Conservation (phyloP, 495 filamentous ascomycete genomes). For the Hypoxylon perforatum region DNA sequence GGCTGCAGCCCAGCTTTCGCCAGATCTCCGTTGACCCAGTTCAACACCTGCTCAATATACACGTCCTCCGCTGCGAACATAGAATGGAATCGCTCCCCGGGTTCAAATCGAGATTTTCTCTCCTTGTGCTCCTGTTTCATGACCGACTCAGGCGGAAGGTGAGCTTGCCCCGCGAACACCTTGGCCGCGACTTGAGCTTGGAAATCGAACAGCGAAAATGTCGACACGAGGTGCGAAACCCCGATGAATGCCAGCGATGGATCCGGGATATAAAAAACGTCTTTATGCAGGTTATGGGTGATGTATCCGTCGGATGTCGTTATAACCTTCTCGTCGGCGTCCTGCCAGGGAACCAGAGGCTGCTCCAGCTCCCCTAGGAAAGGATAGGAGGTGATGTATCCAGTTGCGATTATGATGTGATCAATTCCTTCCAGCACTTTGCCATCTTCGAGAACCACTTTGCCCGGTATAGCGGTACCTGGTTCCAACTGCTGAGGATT, state of each 20-base stretch:
- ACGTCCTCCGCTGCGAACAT: conserved; percentile 36
- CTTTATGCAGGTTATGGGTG: conserved; percentile 74
- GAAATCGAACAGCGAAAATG: conserved; percentile 74
- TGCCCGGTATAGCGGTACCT: conserved; percentile 35
- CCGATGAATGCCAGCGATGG: conserved; percentile 71
- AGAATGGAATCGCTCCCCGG: conserved; percentile 43
- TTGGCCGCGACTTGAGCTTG: conserved; percentile 70
- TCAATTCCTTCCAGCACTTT: conserved; percentile 63
- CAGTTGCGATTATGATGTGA: conserved; percentile 69
- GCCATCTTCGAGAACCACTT: conserved; percentile 48
- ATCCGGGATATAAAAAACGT: conserved; percentile 75
- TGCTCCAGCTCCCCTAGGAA: conserved; percentile 64
- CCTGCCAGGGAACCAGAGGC: conserved; percentile 35
- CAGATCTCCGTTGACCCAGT: conserved; percentile 42
- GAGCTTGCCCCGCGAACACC: conserved; percentile 63
- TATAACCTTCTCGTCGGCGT: conserved; percentile 62
- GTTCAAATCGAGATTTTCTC: conserved; percentile 40
- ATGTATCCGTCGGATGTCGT: conserved; percentile 70
- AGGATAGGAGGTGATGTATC: conserved; percentile 70
- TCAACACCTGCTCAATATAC: conserved; percentile 39
- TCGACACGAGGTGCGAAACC: conserved; percentile 68
- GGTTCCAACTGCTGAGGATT: conserved; percentile 31
- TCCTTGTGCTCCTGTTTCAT: conserved; percentile 66
- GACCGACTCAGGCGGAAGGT: conserved; percentile 56
- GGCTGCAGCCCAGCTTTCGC: conserved; percentile 29